phyloP scores from a whole-genome alignment of 179 eudicot genomes.

The Beta macrorhiza region DNA sequence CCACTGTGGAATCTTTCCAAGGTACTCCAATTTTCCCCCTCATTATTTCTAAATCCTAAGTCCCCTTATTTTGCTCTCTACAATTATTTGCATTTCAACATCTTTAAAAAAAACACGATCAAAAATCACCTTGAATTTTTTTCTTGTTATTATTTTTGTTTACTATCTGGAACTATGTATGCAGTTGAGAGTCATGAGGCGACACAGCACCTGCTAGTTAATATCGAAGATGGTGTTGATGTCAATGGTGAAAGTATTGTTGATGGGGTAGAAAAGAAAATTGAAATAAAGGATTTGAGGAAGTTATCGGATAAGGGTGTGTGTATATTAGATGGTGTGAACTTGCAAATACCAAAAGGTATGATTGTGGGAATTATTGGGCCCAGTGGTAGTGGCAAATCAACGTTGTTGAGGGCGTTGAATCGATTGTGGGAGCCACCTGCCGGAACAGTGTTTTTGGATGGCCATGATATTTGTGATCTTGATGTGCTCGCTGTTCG shows the following conservation, averaged over 20 bases:
- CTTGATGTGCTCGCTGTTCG: conserved; percentile 72
- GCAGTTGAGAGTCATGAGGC: conserved; percentile 33
- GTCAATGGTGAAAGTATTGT: background rate
- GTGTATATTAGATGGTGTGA: conserved; percentile 46
- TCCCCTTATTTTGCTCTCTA: background rate
- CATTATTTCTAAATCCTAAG: too few species aligned
- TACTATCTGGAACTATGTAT: background rate
- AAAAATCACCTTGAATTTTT: background rate
- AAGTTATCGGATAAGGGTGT: conserved; percentile 44
- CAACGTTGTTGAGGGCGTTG: conserved; percentile 70
- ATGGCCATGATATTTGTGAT: conserved; percentile 59
- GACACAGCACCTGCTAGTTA: conserved; percentile 39
- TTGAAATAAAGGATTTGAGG: conserved; percentile 42
- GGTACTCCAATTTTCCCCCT: background rate
- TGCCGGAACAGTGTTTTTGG: conserved; percentile 56
- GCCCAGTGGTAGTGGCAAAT: conserved; percentile 90
- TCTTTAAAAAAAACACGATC: background rate
- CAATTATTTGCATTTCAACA: background rate
- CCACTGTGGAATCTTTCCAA: conserved; percentile 5
- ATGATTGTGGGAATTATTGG: conserved; percentile 77
- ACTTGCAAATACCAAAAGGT: conserved; percentile 65
- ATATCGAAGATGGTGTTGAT: conserved; percentile 23
- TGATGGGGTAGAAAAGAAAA: conserved; percentile 29
- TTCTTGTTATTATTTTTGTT: background rate
- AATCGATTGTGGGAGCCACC: conserved; percentile 90